Conservation (phyloP, 768 basidiomycete genomes). For the Tephrocybe sp. region DNA sequence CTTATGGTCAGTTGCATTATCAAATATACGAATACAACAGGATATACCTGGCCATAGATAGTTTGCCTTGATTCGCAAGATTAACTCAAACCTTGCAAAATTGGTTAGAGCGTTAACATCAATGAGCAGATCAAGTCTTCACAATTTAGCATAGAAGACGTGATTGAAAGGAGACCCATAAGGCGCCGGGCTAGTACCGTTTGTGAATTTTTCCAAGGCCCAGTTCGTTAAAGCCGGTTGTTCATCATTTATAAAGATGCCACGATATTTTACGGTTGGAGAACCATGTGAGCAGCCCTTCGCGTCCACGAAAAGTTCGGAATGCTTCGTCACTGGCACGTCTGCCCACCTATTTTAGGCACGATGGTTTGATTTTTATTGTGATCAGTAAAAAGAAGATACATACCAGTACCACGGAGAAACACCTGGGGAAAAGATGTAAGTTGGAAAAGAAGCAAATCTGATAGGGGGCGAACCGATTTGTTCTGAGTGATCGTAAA, state of each 20-base stretch:
- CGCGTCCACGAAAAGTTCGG: slow-evolving; percentile 45
- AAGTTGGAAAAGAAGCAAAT: not conserved
- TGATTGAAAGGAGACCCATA: slow-evolving; percentile 62
- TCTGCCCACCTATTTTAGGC: slow-evolving; percentile 73
- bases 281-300: slow-evolving; percentile 54
- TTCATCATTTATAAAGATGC: slow-evolving; percentile 76
- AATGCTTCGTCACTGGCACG: slow-evolving; percentile 56
- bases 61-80: slow-evolving; percentile 70
- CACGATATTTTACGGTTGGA: slow-evolving; percentile 73
- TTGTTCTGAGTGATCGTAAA: slow-evolving; percentile 71
- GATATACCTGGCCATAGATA: slow-evolving; percentile 71
- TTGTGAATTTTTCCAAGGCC: slow-evolving; percentile 69
- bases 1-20: not conserved
- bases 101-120: not conserved
- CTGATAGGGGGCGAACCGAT: slow-evolving; percentile 40
- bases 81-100: slow-evolving; percentile 54
- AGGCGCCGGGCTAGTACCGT: slow-evolving; percentile 50
- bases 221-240: slow-evolving; percentile 70
- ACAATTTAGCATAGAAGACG: slow-evolving; percentile 58
- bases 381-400: too few species aligned
- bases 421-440: slow-evolving; percentile 39
- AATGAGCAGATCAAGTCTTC: slow-evolving; percentile 17
- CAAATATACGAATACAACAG: slow-evolving; percentile 12
- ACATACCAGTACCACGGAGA: slow-evolving; percentile 69
- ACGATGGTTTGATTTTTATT: too few species aligned